phyloP scores from a whole-genome alignment of 176 grass and related monocot genomes.

The Avena eriantha region DNA sequence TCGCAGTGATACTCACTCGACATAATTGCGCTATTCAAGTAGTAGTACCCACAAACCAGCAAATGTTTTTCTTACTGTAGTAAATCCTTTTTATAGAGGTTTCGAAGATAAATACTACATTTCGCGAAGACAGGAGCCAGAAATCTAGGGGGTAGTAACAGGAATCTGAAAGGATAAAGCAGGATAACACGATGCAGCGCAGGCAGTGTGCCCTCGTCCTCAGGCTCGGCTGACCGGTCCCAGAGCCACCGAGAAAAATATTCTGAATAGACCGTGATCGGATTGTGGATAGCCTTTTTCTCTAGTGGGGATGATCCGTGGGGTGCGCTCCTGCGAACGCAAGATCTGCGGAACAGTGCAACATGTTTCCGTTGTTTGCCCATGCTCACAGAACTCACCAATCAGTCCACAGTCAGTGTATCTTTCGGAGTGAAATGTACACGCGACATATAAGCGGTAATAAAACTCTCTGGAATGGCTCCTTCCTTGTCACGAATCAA shows the following conservation, averaged over 20 bases:
- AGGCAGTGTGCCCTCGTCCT: conserved; percentile 26
- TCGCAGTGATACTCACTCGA: too few relatives aligned
- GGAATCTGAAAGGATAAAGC: conserved; percentile 23
- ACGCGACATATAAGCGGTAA: neutral
- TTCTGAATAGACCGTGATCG: conserved; percentile 5
- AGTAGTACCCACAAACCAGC: too few relatives aligned
- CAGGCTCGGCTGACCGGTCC: conserved; percentile 12
- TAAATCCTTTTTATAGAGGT: too few relatives aligned
- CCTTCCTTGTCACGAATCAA: neutral
- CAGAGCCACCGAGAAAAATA: neutral
- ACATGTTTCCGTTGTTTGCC: neutral
- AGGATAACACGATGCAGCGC: neutral
- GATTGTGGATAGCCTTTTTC: conserved; percentile 16
- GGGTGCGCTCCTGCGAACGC: neutral
- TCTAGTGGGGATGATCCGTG: conserved; percentile 26
- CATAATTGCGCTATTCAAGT: too few relatives aligned
- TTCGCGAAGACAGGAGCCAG: conserved; percentile 4
- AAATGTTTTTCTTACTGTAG: too few relatives aligned
- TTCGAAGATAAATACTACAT: neutral
- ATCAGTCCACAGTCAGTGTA: neutral
- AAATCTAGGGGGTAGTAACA: conserved; percentile 28
- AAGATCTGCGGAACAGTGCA: neutral
- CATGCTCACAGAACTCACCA: neutral
- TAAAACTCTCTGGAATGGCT: neutral
- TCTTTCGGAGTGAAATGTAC: neutral